Base-by-base conservation (phyloP, 73 alveolate genomes). In the Paramecium sexaurelia region DNA sequence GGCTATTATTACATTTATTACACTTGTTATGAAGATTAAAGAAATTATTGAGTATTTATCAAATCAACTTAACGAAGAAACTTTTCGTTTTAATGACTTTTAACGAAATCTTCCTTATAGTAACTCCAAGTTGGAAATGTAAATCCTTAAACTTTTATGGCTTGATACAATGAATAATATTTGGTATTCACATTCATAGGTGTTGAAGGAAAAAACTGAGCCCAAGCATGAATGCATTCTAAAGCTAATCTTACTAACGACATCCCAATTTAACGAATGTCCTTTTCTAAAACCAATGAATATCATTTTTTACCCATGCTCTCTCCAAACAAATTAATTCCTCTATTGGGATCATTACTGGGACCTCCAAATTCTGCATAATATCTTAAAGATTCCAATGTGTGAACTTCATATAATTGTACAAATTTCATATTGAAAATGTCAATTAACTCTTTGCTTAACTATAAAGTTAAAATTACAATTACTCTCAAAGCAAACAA, bases 401-500 rank as follows among this genome's bases (percentile, higher is more conserved):
- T n/a, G 1, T 32, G 6, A 0, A 0, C 61, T n/a, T 32, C 55
- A 36, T 0, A 71, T 7, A 3, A 3, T 13, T 71, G 5, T 8
- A 37, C 61, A 71, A 71, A 71, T 35, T 24, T 15, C 56, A 35
- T 71, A 35, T 71, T 71, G 9, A n/a, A 17, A 1, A 71, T 15
- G 13, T 71, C 86, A 13, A 71, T 13, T 22, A 71, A 19, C 0
- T 71, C 86, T 36, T 71, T 71, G n/a, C 57, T 35, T 5, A 71
- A 40, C 86, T 71, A 40, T 15, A 5, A 15, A 13, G 11, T 1
- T 33, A 9, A 37, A 71, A n/a, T 33, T 2, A 13, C 19, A 71
- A 69, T 68, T 51, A 71, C 86, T 40, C 86, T 71, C 35, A 71
- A 4, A 17, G 86, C 86, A 7, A 35, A 71, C 13, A 71, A 37